Percentiles rank a stretch among this genome's conserved stretches.
Conservation (phyloP, 2,329 filamentous ascomycete species). For the Xylaria sp. region DNA sequence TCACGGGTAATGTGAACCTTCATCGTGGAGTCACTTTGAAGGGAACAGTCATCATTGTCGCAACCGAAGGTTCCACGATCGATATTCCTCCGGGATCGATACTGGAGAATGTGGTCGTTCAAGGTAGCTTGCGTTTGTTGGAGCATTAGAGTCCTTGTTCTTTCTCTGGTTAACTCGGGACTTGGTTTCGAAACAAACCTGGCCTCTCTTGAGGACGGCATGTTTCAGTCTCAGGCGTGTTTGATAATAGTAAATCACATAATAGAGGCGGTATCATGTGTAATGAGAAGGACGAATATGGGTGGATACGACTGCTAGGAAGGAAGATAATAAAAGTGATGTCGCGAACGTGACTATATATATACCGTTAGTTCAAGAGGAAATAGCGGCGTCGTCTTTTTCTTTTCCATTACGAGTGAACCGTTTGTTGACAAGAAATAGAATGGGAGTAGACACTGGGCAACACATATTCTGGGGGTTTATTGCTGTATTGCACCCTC, state of each 20-base stretch:
- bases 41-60: constrained; percentile 98
- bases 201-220: constrained; percentile 16
- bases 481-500: not conserved
- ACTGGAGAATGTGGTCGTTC: constrained; percentile 98
- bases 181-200: constrained; percentile 8
- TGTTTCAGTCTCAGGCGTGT: constrained; percentile 22
- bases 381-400: too few species aligned
- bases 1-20: constrained; percentile 96
- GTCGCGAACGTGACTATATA: too few species aligned
- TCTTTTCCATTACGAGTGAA: not conserved
- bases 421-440: constrained; percentile 1
- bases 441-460: not conserved
- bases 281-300: constrained; percentile 31
- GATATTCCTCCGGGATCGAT: constrained; percentile 97
- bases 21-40: constrained; percentile 95
- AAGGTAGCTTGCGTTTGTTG: constrained; percentile 86
- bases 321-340: constrained; percentile 30
- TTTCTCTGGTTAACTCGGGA: constrained; percentile 17
- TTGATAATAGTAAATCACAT: constrained; percentile 34
- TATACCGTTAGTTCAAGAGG: too few species aligned
- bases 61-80: constrained; percentile 96
- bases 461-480: not conserved
- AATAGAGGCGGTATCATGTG: constrained; percentile 36
- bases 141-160: constrained; percentile 64
- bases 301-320: constrained; percentile 24